phyloP scores from a whole-genome alignment of 768 basidiomycete species.

The Saitozyma sp. region DNA sequence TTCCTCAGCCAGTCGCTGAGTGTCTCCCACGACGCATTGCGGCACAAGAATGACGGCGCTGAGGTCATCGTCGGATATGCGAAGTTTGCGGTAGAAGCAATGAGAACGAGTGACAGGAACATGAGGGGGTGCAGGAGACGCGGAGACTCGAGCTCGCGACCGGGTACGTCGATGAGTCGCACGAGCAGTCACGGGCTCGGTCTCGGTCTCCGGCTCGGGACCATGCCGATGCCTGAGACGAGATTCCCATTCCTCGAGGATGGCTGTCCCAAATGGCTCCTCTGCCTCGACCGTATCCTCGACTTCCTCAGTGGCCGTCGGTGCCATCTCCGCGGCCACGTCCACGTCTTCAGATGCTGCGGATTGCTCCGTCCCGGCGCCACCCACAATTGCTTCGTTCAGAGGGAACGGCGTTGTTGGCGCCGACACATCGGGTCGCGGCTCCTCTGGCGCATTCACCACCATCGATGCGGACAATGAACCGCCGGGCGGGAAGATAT shows the following conservation, averaged over 20 bases:
- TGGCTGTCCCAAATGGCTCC: not conserved
- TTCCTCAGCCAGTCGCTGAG: conserved; percentile 24
- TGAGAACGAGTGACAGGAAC: conserved; percentile 44
- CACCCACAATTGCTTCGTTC: too few species aligned
- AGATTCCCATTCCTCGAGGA: too few species aligned
- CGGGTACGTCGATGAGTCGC: conserved; percentile 14
- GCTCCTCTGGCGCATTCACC: conserved; percentile 11
- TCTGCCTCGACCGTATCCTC: not conserved
- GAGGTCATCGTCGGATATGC: conserved; percentile 23
- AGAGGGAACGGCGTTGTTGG: not conserved
- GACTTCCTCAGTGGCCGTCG: conserved; percentile 5
- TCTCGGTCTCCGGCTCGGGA: not conserved
- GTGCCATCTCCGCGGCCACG: not conserved
- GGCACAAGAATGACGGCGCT: conserved; percentile 37
- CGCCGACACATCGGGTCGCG: not conserved
- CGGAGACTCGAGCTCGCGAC: conserved; percentile 5
- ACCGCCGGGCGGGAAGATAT: conserved; percentile 10
- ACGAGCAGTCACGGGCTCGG: not conserved
- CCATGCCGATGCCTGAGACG: too few species aligned
- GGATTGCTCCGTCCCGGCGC: too few species aligned
- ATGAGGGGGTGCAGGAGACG: conserved; percentile 10
- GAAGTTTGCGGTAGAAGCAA: conserved; percentile 46
- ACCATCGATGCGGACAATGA: conserved; percentile 12
- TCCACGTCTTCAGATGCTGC: too few species aligned
- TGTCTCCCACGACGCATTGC: conserved; percentile 33